Conservation (phyloP, 192 early-diverging fungal genomes). For the Cetraspora pellucida region DNA sequence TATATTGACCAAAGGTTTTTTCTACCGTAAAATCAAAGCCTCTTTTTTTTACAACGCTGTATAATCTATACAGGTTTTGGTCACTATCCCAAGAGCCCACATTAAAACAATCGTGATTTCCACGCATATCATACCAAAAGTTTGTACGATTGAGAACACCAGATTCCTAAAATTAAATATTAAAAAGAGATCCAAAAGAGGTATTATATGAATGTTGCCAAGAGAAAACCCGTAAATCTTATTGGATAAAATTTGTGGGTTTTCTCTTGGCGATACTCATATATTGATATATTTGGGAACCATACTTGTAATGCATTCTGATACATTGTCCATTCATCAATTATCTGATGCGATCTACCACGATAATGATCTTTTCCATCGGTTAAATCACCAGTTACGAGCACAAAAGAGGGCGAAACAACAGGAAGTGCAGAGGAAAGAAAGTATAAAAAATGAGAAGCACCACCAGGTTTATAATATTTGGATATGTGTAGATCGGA, state of each 20-base stretch:
- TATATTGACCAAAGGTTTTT: constrained; percentile 75
- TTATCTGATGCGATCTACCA: constrained; percentile 72
- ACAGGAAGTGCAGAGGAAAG: constrained; percentile 73
- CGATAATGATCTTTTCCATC: constrained; percentile 77
- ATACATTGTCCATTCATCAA: constrained; percentile 84
- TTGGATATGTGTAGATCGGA: constrained; percentile 88
- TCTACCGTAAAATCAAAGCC: constrained; percentile 64
- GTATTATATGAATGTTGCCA: no score
- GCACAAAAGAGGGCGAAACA: constrained; percentile 76
- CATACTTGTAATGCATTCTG: constrained; percentile 58
- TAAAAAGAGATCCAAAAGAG: neutral
- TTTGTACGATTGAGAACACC: constrained; percentile 33
- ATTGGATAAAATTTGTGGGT: no score
- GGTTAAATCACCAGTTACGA: constrained; percentile 86
- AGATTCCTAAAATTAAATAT: constrained; percentile 2
- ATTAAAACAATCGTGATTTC: constrained; percentile 95
- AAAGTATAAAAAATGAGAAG: constrained; percentile 77
- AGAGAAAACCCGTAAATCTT: no score
- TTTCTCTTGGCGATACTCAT: no score
- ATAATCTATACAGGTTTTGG: constrained; percentile 64
- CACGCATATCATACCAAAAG: constrained; percentile 87
- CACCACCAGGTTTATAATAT: constrained; percentile 62
- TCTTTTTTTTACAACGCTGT: constrained; percentile 50
- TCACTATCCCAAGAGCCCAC: constrained; percentile 60
- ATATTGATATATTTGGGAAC: constrained; percentile 49